Conservation (phyloP, 805 yeast genomes). For the Scheffersomyces coipomensis region DNA sequence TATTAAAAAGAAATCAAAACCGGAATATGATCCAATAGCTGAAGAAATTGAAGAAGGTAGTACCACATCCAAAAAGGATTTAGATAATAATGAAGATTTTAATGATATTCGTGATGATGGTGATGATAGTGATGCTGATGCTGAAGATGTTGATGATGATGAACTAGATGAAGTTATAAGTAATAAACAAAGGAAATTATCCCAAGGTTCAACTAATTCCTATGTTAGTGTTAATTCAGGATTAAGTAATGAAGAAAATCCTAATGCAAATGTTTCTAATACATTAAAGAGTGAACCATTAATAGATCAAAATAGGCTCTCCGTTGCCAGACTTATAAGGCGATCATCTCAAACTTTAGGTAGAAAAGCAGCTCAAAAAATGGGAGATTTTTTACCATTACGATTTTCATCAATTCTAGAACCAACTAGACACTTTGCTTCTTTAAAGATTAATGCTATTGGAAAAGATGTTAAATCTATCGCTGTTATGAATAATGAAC, state of each 20-base stretch:
- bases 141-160: conserved; percentile 26
- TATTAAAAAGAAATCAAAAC: conserved; percentile 7
- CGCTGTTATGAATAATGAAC: conserved; percentile 43
- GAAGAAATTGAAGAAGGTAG: conserved; percentile 21
- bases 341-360: conserved; percentile 78
- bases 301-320: conserved; percentile 66
- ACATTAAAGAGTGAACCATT: conserved; percentile 53
- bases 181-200: conserved; percentile 33
- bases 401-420: conserved; percentile 81
- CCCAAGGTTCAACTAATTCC: conserved; percentile 37
- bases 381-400: conserved; percentile 84
- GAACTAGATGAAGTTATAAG: conserved; percentile 22
- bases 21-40: conserved; percentile 23
- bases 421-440: conserved; percentile 90
- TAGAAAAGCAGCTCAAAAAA: conserved; percentile 78
- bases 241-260: conserved; percentile 21
- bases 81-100: conserved; percentile 16
- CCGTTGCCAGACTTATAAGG: conserved; percentile 73
- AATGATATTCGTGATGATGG: conserved; percentile 26
- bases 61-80: conserved; percentile 17
- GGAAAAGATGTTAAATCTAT: conserved; percentile 41
- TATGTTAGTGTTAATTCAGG: conserved; percentile 33
- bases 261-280: neutral
- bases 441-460: conserved; percentile 58
- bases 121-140: conserved; percentile 16